Conservation (phyloP, 345 rosid genomes). For the Microcos paniculata region DNA sequence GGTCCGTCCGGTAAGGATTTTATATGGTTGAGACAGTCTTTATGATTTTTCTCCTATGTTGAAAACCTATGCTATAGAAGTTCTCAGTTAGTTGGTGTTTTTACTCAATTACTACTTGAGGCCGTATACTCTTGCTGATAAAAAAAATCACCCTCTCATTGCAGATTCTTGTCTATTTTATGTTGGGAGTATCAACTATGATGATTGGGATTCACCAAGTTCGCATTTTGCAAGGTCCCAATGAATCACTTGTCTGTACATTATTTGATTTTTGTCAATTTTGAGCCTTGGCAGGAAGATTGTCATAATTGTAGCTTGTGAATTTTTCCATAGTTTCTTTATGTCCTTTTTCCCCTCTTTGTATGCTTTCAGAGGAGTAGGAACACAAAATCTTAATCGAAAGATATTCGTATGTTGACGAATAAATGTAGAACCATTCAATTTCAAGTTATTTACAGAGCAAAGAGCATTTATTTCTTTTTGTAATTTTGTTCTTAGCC, state of each 20-base stretch:
- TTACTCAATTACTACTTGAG: neutral
- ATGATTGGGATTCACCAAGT: neutral
- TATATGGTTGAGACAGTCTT: neutral
- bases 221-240: neutral
- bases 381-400: conserved; percentile 15
- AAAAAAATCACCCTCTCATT: neutral
- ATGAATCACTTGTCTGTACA: conserved; percentile 25
- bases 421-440: conserved; percentile 28
- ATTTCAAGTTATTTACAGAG: conserved; percentile 1
- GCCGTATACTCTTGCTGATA: neutral
- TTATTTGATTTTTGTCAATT: conserved; percentile 23
- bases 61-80: neutral
- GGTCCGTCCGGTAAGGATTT: neutral
- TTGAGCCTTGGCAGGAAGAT: conserved; percentile 8
- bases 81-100: neutral
- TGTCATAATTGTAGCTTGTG: conserved; percentile 19
- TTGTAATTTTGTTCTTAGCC: neutral
- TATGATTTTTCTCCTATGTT: neutral
- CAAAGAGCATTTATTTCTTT: neutral
- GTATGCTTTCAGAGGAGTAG: conserved; percentile 5
- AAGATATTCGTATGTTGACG: neutral
- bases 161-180: neutral
- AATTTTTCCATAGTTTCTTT: neutral
- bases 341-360: neutral
- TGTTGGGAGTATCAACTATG: neutral